Evolutionary conservation across 2,329 filamentous ascomycete genomes (phyloP), one percentile per base, ranked within the genome.

Genomic region (Colletotrichum somersetense): DNA sequence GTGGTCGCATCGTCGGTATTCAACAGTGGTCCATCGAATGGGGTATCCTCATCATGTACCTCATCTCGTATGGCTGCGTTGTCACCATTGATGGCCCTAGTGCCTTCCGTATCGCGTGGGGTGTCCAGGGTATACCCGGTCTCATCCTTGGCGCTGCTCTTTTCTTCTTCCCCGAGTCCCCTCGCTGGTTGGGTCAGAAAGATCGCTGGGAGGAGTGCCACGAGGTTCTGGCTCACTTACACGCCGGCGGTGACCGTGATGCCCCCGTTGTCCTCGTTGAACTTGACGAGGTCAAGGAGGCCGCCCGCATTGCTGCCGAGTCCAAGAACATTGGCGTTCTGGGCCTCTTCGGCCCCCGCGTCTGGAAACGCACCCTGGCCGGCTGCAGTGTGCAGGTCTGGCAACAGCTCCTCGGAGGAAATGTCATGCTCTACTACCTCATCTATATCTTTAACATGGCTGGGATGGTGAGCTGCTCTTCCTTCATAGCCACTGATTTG

Each of bases 21-120:
- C 92, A 94, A 79, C 92, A 94, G 79, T 92, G 91, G 85, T 91
- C 91, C 35, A 94, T 95, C 73, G 92, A 92, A 74, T 92, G 80
- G 80, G 81, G 80, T 74, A 92, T 92, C 74, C 78, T 92, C 71
- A 90, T 92, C 81, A 92, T 92, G 89, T 92, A 91, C 83, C 91
- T 90, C 78, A 88, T 92, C 79, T 87, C 87, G 30, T 88, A 91
- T 77, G 92, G 90, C 30, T 89, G 88, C 79, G 89, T 87, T 67
- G 90, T 86, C 78, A 65, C 67, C 55, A 88, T 93, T 73, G 87
- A 89, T 14, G 79, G 86, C 1, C 83, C 87, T 2, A 87, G 90
- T 2, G 89, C 91, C 14, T 92, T 90, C 90, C 90, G 87, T 65
- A 80, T 90, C 14, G 78, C 77, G 5, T 76, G 69, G 61, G 71